These are phyloP conservation scores for Pulveroboletus ravenelii DNA, from an alignment of 768 basidiomycete species.

Conservation along the genomic window DNA sequence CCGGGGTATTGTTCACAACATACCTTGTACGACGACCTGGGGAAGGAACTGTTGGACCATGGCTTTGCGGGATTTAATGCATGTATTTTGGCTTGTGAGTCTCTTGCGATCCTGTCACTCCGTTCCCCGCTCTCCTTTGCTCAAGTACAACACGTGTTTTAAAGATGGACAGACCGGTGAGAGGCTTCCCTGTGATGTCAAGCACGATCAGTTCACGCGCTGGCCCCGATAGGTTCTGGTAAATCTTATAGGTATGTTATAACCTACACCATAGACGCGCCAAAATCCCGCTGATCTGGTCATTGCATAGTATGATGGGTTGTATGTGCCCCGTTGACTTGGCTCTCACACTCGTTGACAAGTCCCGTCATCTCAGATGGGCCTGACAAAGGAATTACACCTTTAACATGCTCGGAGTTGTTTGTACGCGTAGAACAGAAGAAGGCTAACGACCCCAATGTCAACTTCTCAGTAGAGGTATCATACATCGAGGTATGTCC, in stretches of 20 bases:
- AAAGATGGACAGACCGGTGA: constrained; percentile 82
- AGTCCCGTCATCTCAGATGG: constrained; percentile 55
- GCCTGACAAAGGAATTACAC: constrained; percentile 95
- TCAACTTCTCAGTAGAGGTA: constrained; percentile 92
- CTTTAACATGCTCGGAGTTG: constrained; percentile 88
- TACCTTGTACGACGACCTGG: constrained; percentile 90
- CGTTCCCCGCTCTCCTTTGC: background rate
- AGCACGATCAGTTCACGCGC: constrained; percentile 3
- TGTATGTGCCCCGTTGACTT: constrained; percentile 50
- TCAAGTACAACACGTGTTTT: background rate
- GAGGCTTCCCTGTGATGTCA: constrained; percentile 21
- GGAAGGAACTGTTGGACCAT: constrained; percentile 91
- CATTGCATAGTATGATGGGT: constrained; percentile 79
- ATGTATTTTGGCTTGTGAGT: constrained; percentile 97
- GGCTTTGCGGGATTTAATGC: constrained; percentile 96
- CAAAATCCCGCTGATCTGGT: constrained; percentile 4
- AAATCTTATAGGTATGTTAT: constrained; percentile 81
- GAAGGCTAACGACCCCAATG: constrained; percentile 55
- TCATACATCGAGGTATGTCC: constrained; percentile 85
- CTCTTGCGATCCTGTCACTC: constrained; percentile 1
- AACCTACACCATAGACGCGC: background rate
- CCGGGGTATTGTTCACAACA: constrained; percentile 90
- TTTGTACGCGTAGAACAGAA: constrained; percentile 77
- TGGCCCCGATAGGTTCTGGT: constrained; percentile 60
- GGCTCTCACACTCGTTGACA: constrained; percentile 3